Conservation (phyloP, 768 basidiomycete species). For the Mycena latifolia region DNA sequence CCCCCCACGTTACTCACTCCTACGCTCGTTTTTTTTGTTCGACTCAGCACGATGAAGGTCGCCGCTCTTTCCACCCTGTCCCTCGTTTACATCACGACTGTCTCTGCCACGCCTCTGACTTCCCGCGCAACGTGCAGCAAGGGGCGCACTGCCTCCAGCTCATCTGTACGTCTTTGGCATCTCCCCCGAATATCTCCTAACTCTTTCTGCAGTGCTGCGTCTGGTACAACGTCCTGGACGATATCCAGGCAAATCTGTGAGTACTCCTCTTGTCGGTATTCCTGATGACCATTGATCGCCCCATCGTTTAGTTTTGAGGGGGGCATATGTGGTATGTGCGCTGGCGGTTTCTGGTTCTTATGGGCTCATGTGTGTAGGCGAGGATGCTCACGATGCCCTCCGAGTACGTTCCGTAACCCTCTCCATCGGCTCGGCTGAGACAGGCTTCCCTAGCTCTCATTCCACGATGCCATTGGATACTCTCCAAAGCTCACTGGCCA, state of each 20-base stretch:
- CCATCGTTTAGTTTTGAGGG: conserved; percentile 1
- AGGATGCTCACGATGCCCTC: conserved; percentile 34
- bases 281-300: background rate
- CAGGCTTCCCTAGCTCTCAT: conserved; percentile 29
- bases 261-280: background rate
- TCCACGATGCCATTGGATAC: conserved; percentile 36
- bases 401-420: conserved; percentile 11
- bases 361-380: conserved; percentile 6
- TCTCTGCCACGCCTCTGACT: background rate
- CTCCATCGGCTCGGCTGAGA: too few relatives aligned
- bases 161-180: background rate
- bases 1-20: too few relatives aligned
- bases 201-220: conserved; percentile 24
- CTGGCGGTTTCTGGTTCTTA: background rate
- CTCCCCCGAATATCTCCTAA: background rate
- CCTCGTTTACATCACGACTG: conserved; percentile 4
- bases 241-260: conserved; percentile 26
- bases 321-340: conserved; percentile 15
- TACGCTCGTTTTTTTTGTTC: background rate
- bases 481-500: conserved; percentile 20
- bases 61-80: conserved; percentile 8
- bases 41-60: background rate
- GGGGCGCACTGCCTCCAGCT: background rate
- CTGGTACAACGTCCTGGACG: conserved; percentile 28
- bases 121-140: background rate